Conservation (phyloP, 2,329 filamentous ascomycete species). For the Botrytis fabae region DNA sequence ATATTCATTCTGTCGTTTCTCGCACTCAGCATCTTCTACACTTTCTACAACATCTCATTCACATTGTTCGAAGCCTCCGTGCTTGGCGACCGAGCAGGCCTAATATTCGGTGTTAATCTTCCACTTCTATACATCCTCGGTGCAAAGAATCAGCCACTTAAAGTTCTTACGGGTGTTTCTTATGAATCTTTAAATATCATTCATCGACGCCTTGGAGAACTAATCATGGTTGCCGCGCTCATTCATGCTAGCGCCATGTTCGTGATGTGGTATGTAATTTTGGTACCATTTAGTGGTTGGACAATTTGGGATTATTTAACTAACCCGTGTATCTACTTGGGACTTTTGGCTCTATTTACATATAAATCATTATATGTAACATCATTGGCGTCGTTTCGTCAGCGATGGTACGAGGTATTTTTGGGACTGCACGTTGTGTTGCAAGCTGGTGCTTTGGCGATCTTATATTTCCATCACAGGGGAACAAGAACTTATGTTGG, state of each 20-base stretch:
- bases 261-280: slow-evolving; percentile 52
- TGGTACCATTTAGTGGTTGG: slow-evolving; percentile 53
- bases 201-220: slow-evolving; percentile 62
- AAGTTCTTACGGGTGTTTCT: slow-evolving; percentile 60
- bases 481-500: slow-evolving; percentile 54
- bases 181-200: slow-evolving; percentile 68
- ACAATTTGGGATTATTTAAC: slow-evolving; percentile 52
- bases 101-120: slow-evolving; percentile 50
- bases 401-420: slow-evolving; percentile 63
- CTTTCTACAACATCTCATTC: slow-evolving; percentile 53
- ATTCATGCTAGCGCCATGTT: slow-evolving; percentile 58
- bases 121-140: slow-evolving; percentile 61
- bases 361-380: slow-evolving; percentile 65
- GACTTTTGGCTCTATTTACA: slow-evolving; percentile 54
- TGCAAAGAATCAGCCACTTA: slow-evolving; percentile 66
- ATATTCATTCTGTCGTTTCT: slow-evolving; percentile 54
- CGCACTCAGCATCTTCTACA: slow-evolving; percentile 58
- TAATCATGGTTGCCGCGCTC: slow-evolving; percentile 59
- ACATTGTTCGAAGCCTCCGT: slow-evolving; percentile 54
- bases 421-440: slow-evolving; percentile 58
- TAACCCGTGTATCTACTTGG: slow-evolving; percentile 53
- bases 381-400: slow-evolving; percentile 59
- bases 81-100: slow-evolving; percentile 43
- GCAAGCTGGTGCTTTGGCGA: slow-evolving; percentile 54
- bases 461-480: slow-evolving; percentile 61